Base-by-base conservation (phyloP, 192 early-diverging fungal genomes). In the Coemansia sp. region DNA sequence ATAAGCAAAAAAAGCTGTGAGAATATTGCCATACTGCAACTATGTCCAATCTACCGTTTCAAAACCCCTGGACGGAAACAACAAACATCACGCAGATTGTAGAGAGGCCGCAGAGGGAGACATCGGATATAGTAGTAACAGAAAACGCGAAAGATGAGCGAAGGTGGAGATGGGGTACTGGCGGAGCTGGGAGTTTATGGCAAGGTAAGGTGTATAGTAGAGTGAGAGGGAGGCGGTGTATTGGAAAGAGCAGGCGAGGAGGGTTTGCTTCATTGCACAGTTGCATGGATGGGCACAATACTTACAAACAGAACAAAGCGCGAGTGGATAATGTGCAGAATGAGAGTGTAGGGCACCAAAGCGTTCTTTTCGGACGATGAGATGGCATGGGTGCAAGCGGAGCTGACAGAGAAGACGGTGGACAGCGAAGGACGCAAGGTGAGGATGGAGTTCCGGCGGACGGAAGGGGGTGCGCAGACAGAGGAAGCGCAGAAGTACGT, bases 161-260 rank as follows among this genome's bases (percentile, higher is more conserved):
- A 54, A 22, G 63, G 64, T 56, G 52, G 60, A 31, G 65, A 66
- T 21, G 61, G 63, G 24, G 49, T 68, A 4, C 49, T 66, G 44
- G 54, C 69, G 38, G 75, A 78, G 69, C 69, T 78, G 49, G 65
- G 68, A 32, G 69, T 68, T 25, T 78, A 78, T 48, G 69, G 65
- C 61, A 78, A 78, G 75, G 75, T 58, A 69, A 54, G n/a, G 65
- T n/a, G 21, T 28, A 30, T 22, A 30, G 12, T 22, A 56, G 23
- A 12, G 34, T 38, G 54, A 5, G 52, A 4, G 22, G 19, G 19
- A 24, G 52, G 5, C 16, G 25, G 3, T 55, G 25, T 24, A 55
- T 28, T 16, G 19, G 32, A 18, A 23, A 56, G 28, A 56, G 18
- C n/a, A 3, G 32, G 28, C 16, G 6, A 31, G 21, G 21, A 38